phyloP scores from a whole-genome alignment of 2,329 filamentous ascomycete genomes.

The Paracoccidioides brasiliensis region DNA sequence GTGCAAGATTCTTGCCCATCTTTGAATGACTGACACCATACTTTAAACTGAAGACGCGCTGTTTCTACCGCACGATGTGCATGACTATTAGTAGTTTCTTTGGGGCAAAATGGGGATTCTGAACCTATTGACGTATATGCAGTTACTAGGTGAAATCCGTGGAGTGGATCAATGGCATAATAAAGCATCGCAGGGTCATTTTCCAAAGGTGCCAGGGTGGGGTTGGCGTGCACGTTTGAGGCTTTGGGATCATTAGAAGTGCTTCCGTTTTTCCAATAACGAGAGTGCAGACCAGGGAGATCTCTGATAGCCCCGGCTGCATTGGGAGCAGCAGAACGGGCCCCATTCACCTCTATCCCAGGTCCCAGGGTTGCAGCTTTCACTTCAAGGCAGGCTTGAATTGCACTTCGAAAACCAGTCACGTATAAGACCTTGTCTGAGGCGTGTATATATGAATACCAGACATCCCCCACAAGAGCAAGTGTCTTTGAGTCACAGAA shows the following conservation, averaged over 20 bases:
- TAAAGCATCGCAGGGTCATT: conserved; percentile 29
- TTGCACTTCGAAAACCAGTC: not conserved
- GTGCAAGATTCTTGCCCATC: conserved; percentile 18
- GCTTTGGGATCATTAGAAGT: conserved; percentile 27
- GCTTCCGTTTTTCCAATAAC: conserved; percentile 22
- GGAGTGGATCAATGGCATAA: conserved; percentile 39
- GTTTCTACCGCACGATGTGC: conserved; percentile 2
- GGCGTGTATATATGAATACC: conserved; percentile 23
- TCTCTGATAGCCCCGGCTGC: conserved; percentile 4
- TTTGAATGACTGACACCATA: conserved; percentile 14
- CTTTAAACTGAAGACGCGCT: conserved; percentile 14
- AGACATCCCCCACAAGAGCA: conserved; percentile 20
- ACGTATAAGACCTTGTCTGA: conserved; percentile 1
- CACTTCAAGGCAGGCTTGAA: not conserved
- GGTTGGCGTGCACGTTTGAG: not conserved
- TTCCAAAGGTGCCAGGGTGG: not conserved
- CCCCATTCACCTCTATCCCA: conserved; percentile 4
- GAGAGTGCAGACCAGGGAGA: conserved; percentile 7
- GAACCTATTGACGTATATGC: conserved; percentile 30
- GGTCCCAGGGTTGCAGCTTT: conserved; percentile 12
- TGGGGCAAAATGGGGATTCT: conserved; percentile 25
- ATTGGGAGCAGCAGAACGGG: conserved; percentile 19
- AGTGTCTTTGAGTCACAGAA: conserved; percentile 41
- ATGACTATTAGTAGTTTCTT: not conserved
- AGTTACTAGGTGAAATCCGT: conserved; percentile 45